Percentiles rank a stretch among this genome's conserved stretches.
Conservation (phyloP, 2,329 filamentous ascomycete genomes). For the Alternaria longipes region DNA sequence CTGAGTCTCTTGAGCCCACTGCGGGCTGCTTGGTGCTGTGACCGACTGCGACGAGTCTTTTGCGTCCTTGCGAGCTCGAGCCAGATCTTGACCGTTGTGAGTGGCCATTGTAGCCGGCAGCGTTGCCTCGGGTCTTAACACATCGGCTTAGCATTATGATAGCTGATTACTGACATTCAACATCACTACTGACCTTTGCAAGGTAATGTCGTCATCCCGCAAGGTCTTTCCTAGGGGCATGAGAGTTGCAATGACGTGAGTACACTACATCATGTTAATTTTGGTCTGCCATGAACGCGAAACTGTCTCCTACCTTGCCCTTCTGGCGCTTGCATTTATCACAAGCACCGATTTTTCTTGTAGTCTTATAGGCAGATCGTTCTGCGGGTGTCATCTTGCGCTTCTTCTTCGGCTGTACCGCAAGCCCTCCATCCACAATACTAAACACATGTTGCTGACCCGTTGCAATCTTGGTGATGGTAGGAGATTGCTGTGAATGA, state of each 20-base stretch:
- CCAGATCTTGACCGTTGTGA: background rate
- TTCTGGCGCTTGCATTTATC: conserved; percentile 37
- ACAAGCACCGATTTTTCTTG: conserved; percentile 40
- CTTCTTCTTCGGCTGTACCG: conserved; percentile 35
- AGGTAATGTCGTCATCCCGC: background rate
- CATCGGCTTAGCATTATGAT: background rate
- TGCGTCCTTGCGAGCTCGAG: background rate
- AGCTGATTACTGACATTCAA: background rate
- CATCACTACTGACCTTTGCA: conserved; percentile 7
- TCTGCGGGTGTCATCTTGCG: conserved; percentile 41
- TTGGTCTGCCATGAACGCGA: background rate
- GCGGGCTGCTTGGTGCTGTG: background rate
- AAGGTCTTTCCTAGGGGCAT: background rate
- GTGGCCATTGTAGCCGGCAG: background rate
- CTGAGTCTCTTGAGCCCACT: background rate
- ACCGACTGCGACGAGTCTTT: background rate
- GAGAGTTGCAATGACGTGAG: background rate
- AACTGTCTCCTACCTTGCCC: conserved; percentile 31
- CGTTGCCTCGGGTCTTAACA: background rate
- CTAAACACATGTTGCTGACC: conserved; percentile 39
- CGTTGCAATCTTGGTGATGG: background rate
- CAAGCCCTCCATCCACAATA: conserved; percentile 29
- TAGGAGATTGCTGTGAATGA: conserved; percentile 15
- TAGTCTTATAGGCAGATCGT: conserved; percentile 35
- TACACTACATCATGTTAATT: conserved; percentile 7